These are phyloP conservation scores for Halenospora varia DNA, from an alignment of 495 filamentous ascomycete species.

Conservation along the genomic window DNA sequence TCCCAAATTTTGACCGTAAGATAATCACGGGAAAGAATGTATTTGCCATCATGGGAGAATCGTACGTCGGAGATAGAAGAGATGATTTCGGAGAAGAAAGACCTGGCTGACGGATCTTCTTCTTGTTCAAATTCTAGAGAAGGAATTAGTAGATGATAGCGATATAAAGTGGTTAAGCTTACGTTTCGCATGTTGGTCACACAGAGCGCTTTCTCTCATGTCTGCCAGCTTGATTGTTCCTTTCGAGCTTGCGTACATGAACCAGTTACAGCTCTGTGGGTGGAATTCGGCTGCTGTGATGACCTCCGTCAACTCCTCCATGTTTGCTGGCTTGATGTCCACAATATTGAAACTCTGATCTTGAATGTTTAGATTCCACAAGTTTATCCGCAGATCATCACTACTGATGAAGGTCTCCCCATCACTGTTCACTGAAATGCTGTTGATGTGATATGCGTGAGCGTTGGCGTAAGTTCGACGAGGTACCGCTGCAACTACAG, in stretches of 20 bases:
- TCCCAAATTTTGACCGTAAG: slow-evolving; percentile 99
- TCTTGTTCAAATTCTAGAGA: slow-evolving; percentile 92
- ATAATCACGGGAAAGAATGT: slow-evolving; percentile 97
- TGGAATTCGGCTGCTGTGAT: slow-evolving; percentile 99
- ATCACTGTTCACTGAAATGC: slow-evolving; percentile 98
- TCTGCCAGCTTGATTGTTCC: slow-evolving; percentile 98
- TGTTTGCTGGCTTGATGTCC: slow-evolving; percentile 98
- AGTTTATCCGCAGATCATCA: slow-evolving; percentile 94
- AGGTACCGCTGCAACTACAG: slow-evolving; percentile 94
- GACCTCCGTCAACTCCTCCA: slow-evolving; percentile 98
- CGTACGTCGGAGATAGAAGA: slow-evolving; percentile 98
- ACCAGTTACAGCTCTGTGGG: slow-evolving; percentile 96
- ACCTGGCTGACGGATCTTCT: slow-evolving; percentile 96
- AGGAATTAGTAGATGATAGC: slow-evolving; percentile 1
- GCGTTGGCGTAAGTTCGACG: slow-evolving; percentile 96
- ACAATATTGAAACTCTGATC: slow-evolving; percentile 99
- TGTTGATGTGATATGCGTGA: slow-evolving; percentile 99
- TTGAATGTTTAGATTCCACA: slow-evolving; percentile 99
- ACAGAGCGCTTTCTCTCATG: slow-evolving; percentile 94
- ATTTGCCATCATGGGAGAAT: slow-evolving; percentile 92
- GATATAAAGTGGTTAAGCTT: no score
- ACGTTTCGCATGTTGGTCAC: slow-evolving; percentile 95
- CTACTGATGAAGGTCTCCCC: slow-evolving; percentile 99
- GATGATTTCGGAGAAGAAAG: slow-evolving; percentile 99
- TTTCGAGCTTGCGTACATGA: slow-evolving; percentile 99